Percentiles rank a stretch among this genome's conserved stretches.
These are phyloP conservation scores for Borovskyia barvae DNA, from an alignment of 208 protist species.

Conservation along the genomic window DNA sequence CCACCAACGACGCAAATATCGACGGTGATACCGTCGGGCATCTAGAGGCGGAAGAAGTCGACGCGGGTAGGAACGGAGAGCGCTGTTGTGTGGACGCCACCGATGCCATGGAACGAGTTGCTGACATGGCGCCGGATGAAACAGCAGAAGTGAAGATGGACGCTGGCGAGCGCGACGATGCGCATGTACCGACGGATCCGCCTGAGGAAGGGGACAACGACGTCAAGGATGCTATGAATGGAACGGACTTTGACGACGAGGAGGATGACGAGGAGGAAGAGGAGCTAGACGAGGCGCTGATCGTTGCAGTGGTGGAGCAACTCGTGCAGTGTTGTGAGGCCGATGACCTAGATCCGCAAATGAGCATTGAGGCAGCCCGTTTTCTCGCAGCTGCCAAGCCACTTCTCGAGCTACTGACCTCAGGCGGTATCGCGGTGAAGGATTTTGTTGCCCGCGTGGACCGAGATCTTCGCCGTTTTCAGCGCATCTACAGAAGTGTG, in stretches of 20 bases:
- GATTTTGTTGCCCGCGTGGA: constrained; percentile 56
- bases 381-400: constrained; percentile 44
- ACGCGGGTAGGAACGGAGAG: neutral
- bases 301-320: constrained; percentile 66
- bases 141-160: constrained; percentile 10
- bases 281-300: constrained; percentile 57
- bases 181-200: neutral
- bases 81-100: too few relatives aligned
- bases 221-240: too few relatives aligned
- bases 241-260: constrained; percentile 41
- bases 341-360: constrained; percentile 52
- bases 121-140: constrained; percentile 24
- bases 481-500: constrained; percentile 43
- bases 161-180: constrained; percentile 18
- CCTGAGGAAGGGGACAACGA: constrained; percentile 20
- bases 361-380: constrained; percentile 30
- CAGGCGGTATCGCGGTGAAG: constrained; percentile 8
- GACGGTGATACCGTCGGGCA: constrained; percentile 33
- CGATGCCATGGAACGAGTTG: constrained; percentile 31
- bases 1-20: constrained; percentile 7
- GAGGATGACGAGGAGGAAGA: constrained; percentile 72
- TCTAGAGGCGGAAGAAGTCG: constrained; percentile 25
- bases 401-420: constrained; percentile 33
- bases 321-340: constrained; percentile 70
- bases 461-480: constrained; percentile 42